Conservation (phyloP, 176 grass and related monocot species). For the Carex littledalei region DNA sequence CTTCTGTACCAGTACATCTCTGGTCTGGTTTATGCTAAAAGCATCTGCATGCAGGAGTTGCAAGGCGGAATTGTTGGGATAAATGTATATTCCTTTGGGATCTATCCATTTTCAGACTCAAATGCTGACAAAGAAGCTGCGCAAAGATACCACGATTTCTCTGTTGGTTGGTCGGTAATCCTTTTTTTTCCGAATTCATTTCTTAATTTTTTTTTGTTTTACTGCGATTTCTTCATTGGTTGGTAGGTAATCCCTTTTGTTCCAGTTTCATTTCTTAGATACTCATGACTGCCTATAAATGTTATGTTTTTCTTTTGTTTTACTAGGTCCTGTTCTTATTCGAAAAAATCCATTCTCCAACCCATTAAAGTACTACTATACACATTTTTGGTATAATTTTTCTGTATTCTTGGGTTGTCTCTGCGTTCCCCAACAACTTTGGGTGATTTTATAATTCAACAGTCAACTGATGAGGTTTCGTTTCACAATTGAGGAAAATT, state of each 20-base stretch:
- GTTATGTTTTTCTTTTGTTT: not conserved
- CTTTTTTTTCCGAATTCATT: not conserved
- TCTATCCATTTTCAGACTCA: conserved; percentile 46
- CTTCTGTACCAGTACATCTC: not conserved
- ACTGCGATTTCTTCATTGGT: no score
- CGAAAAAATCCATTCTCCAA: not conserved
- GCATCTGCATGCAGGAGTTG: conserved; percentile 14
- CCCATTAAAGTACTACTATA: not conserved
- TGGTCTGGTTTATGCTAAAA: not conserved
- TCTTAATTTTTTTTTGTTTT: not conserved
- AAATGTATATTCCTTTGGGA: conserved; percentile 35
- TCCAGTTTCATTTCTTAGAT: no score
- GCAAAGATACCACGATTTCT: conserved; percentile 29
- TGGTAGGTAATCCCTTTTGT: no score
- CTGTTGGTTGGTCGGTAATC: conserved; percentile 38
- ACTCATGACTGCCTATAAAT: no score
- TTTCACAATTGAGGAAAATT: not conserved
- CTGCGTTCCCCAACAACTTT: not conserved
- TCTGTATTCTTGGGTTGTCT: not conserved
- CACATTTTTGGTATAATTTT: not conserved
- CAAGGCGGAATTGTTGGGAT: conserved; percentile 50
- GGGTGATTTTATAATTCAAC: not conserved
- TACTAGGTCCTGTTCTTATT: not conserved
- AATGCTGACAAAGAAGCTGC: conserved; percentile 32
- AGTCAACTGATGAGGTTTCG: not conserved